Evolutionary conservation across 2,329 filamentous ascomycete genomes (phyloP), one percentile per base, ranked within the genome.

Genomic region (Chaetomium globosum): DNA sequence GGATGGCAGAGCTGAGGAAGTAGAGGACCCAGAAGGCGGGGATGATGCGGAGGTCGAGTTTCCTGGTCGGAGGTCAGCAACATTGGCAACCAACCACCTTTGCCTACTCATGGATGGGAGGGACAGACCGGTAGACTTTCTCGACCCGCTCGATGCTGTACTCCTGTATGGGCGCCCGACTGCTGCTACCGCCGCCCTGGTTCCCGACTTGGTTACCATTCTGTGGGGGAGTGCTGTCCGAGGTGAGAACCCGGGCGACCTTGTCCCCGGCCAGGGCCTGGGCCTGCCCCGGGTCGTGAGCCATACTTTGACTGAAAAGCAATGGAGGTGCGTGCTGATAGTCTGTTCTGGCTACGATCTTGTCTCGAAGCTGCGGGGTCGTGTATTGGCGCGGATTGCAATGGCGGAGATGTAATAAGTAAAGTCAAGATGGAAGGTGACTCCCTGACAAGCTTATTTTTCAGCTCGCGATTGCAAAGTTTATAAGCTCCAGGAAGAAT

Each of bases 1-100:
- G 88, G 73, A 97, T 95, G 67, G 92, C 93, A 0, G 92, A 95
- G 82, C 92, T 95, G 69, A 97, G 85, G 75, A 97, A 97, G 80
- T 97, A 97, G 19, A 97, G 83, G 19, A 89, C 77, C 93, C 93
- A 97, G 77, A 97, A 94, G 33, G 93, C 91, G 69, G 85, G 85
- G 68, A 87, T 87, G 72, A 87, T 87, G 71, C 85, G 83, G 30
- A 76, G 74, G 73, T 87, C 85, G 56, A 87, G 79, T 73, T 85
- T 86, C 70, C 78, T 82, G 64, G 31, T 7, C 3, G n/a, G 6
- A 9, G 23, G 4, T 36, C 16, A 30, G 16, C 49, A 1, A 9
- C 28, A 21, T 39, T 51, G 48, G n/a, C 8, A 43, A 33, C 21
- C 33, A 43, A 43, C 16, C 16, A 19, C 16, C 39, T 6, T n/a